These are phyloP conservation scores for Geoglossum glabrum DNA, from an alignment of 495 filamentous ascomycete species.

Conservation along the genomic window DNA sequence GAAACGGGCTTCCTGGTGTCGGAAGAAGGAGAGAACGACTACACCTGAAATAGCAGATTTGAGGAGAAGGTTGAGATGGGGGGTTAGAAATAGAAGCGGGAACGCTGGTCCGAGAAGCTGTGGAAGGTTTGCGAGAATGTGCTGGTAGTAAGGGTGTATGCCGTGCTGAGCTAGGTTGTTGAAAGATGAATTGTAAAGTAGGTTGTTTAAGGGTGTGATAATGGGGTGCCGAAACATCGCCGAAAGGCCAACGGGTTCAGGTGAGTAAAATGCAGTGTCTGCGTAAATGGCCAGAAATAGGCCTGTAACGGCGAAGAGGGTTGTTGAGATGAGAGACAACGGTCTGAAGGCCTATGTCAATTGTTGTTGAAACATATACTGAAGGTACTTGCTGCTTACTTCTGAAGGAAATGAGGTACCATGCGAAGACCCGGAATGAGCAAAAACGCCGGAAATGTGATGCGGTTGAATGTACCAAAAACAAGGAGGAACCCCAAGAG, in stretches of 20 bases:
- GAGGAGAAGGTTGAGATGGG: constrained; percentile 34
- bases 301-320: constrained; percentile 38
- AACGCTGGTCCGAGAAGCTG: constrained; percentile 80
- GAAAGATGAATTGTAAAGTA: constrained; percentile 61
- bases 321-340: constrained; percentile 39
- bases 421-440: constrained; percentile 61
- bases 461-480: constrained; percentile 81
- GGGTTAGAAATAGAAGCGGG: constrained; percentile 37
- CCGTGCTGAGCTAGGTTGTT: constrained; percentile 77
- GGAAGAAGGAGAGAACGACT: constrained; percentile 58
- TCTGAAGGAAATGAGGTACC: constrained; percentile 64
- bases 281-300: constrained; percentile 49
- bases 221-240: constrained; percentile 34
- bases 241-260: constrained; percentile 33
- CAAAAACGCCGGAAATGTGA: constrained; percentile 88
- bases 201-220: constrained; percentile 80
- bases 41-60: constrained; percentile 69
- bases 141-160: constrained; percentile 80
- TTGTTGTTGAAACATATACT: not conserved
- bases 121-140: constrained; percentile 66
- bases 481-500: constrained; percentile 63
- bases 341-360: constrained; percentile 34
- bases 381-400: constrained; percentile 28
- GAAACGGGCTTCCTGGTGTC: constrained; percentile 92
- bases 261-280: constrained; percentile 66